phyloP scores from a whole-genome alignment of 2,329 filamentous ascomycete species.

The Aspergillus sp. region DNA sequence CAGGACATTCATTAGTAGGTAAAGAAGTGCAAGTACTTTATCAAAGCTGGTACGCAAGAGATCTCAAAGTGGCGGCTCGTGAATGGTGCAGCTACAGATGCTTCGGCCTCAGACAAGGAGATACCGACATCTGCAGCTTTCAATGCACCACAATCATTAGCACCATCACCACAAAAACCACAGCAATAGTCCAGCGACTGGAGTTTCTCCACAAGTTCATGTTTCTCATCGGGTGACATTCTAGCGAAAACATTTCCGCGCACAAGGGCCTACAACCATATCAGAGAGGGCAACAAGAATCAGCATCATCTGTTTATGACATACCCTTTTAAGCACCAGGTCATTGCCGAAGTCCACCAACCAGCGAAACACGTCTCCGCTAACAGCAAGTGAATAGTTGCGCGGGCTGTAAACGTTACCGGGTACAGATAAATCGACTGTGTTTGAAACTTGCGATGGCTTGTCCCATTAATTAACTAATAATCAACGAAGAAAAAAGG shows the following conservation, averaged over 20 bases:
- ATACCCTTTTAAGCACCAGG: slow-evolving; percentile 63
- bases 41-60: slow-evolving; percentile 85
- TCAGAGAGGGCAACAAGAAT: not conserved
- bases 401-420: slow-evolving; percentile 73
- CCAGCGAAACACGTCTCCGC: slow-evolving; percentile 93
- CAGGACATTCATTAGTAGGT: not conserved
- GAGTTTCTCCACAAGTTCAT: slow-evolving; percentile 92
- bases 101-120: slow-evolving; percentile 92
- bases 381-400: slow-evolving; percentile 83
- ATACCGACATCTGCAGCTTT: slow-evolving; percentile 98
- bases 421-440: slow-evolving; percentile 72
- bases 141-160: slow-evolving; percentile 92
- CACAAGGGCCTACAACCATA: slow-evolving; percentile 63
- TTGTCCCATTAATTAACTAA: slow-evolving; percentile 27
- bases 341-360: slow-evolving; percentile 81
- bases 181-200: slow-evolving; percentile 93
- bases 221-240: slow-evolving; percentile 98
- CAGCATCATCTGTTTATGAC: slow-evolving; percentile 16
- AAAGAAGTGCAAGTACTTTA: slow-evolving; percentile 48
- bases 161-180: slow-evolving; percentile 94
- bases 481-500: not conserved
- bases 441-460: slow-evolving; percentile 62
- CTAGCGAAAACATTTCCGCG: slow-evolving; percentile 88
- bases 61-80: slow-evolving; percentile 95
- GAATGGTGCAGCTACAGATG: slow-evolving; percentile 95